Conservation (phyloP, 805 yeast species). For the Saturnispora hagleri region DNA sequence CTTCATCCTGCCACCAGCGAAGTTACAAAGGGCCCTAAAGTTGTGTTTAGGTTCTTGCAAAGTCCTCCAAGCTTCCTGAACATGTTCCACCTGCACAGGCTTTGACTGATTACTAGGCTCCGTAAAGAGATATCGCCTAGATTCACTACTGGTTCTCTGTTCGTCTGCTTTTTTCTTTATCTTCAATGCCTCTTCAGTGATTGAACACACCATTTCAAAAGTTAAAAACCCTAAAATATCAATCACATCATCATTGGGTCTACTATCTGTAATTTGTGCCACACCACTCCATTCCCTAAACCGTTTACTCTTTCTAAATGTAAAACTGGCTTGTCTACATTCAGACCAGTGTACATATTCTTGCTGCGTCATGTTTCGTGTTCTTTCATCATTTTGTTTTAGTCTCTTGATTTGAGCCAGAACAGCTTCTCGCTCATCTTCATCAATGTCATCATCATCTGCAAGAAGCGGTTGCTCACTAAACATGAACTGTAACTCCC, state of each 20-base stretch:
- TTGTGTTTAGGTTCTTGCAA: slow-evolving; percentile 50
- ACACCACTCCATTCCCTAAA: slow-evolving; percentile 96
- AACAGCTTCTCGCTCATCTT: slow-evolving; percentile 84
- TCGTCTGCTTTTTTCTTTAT: slow-evolving; percentile 51
- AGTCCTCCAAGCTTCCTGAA: slow-evolving; percentile 83
- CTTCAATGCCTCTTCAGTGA: slow-evolving; percentile 84
- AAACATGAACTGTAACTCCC: slow-evolving; percentile 95
- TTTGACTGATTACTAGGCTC: slow-evolving; percentile 78
- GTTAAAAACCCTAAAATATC: slow-evolving; percentile 93
- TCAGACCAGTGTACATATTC: slow-evolving; percentile 99
- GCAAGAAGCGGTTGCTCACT: slow-evolving; percentile 76
- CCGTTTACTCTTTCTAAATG: slow-evolving; percentile 87
- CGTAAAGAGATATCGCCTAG: slow-evolving; percentile 60
- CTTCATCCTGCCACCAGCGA: slow-evolving; percentile 57
- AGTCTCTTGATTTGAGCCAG: slow-evolving; percentile 80
- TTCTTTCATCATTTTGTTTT: slow-evolving; percentile 89
- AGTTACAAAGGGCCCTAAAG: slow-evolving; percentile 58
- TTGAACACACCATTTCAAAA: slow-evolving; percentile 89
- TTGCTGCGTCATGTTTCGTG: slow-evolving; percentile 87
- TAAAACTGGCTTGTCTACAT: slow-evolving; percentile 94
- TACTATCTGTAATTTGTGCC: slow-evolving; percentile 70
- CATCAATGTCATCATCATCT: slow-evolving; percentile 54
- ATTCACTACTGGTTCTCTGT: slow-evolving; percentile 25
- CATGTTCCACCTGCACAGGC: slow-evolving; percentile 72
- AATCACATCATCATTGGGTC: slow-evolving; percentile 93